Evolutionary conservation across 2,329 filamentous ascomycete genomes (phyloP).

Genomic region (Aspergillus luchuensis): DNA sequence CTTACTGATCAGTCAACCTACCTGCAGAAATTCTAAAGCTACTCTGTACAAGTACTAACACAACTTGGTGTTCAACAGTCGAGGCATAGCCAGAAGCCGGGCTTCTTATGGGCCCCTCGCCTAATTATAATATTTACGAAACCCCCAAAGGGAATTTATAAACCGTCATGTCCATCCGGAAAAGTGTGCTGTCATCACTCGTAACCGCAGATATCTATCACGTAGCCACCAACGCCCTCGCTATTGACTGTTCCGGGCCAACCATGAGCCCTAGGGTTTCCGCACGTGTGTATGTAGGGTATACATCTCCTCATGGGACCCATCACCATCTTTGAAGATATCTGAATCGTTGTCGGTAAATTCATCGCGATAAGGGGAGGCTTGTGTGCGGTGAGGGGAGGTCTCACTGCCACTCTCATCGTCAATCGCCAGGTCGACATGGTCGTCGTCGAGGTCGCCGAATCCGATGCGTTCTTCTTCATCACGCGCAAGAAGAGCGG

Average conservation of each 20-base stretch:
- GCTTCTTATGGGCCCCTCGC: neutral
- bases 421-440: conserved; percentile 47
- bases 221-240: neutral
- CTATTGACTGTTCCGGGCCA: neutral
- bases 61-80: neutral
- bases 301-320: conserved; percentile 42
- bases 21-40: neutral
- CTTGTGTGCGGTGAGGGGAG: conserved; percentile 26
- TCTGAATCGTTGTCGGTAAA: conserved; percentile 57
- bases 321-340: conserved; percentile 47
- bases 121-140: conserved; percentile 4
- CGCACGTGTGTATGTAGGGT: conserved; percentile 43
- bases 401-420: conserved; percentile 45
- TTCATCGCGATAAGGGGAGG: conserved; percentile 54
- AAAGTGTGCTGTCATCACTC: conserved; percentile 11
- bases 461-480: conserved; percentile 49
- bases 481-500: conserved; percentile 43
- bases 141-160: neutral
- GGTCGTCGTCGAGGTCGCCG: conserved; percentile 42
- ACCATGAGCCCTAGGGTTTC: conserved; percentile 7
- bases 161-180: neutral
- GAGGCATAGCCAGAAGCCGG: neutral
- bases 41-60: neutral
- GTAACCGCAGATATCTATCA: conserved; percentile 9
- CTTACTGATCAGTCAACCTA: neutral